phyloP scores from a whole-genome alignment of 352 stramenopile genomes.

The Phytophthora agathidicida region DNA sequence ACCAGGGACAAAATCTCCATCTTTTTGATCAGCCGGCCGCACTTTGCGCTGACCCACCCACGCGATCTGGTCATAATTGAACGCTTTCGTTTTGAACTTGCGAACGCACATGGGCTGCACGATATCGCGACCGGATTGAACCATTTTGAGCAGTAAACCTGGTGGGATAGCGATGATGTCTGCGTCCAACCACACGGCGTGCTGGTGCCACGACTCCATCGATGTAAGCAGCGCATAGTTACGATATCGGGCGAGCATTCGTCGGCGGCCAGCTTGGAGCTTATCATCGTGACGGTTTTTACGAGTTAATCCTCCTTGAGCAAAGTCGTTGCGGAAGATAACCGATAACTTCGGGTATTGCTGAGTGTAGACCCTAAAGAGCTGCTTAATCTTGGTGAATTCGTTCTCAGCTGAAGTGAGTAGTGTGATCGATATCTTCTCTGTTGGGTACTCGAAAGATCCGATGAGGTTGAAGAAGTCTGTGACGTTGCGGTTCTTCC shows the following conservation, averaged over 20 bases:
- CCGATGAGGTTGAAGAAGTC: conserved; percentile 38
- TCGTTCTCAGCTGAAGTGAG: conserved; percentile 39
- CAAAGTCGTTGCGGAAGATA: conserved; percentile 46
- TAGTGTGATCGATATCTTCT: conserved; percentile 39
- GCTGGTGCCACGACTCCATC: conserved; percentile 42
- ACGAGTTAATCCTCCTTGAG: conserved; percentile 15
- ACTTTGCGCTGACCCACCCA: conserved; percentile 25
- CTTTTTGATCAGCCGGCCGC: background rate
- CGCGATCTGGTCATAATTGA: conserved; percentile 25
- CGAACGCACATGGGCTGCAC: conserved; percentile 16
- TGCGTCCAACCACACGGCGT: conserved; percentile 52
- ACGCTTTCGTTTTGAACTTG: background rate
- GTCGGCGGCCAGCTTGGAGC: conserved; percentile 33
- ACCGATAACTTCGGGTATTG: conserved; percentile 32
- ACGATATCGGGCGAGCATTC: conserved; percentile 52
- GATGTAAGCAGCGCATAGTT: conserved; percentile 45
- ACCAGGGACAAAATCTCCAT: conserved; percentile 15
- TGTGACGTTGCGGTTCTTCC: conserved; percentile 10
- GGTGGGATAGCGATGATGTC: conserved; percentile 39
- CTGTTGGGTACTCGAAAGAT: conserved; percentile 26
- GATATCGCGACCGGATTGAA: conserved; percentile 22
- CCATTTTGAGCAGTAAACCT: conserved; percentile 40
- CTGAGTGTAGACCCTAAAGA: conserved; percentile 21
- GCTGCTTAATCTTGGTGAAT: conserved; percentile 19
- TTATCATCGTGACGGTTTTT: conserved; percentile 33